Base-by-base conservation (phyloP, 805 yeast species). In the Sugiyamaella boreocaroliniensis region DNA sequence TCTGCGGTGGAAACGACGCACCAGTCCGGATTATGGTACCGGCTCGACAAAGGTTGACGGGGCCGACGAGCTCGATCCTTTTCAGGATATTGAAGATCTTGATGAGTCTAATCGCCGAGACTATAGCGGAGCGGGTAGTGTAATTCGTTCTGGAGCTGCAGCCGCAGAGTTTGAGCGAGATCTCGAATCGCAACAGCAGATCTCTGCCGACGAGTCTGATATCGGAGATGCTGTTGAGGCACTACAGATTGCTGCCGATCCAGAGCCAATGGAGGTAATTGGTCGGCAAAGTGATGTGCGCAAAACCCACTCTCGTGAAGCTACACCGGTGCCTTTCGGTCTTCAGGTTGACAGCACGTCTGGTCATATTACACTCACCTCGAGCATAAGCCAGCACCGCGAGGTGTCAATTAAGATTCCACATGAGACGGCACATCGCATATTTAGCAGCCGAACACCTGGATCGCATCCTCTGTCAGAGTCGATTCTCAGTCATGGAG, bases 51-150 rank as follows among this genome's bases (percentile, higher is more conserved):
- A 53, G 29, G 61, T 57, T 15, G 50, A 45, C 8, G 49, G 45
- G 14, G 48, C 47, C 4, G 53, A 49, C 2, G 62, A 59, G 12
- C 60, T 52, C 15, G 65, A 58, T 20, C 61, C 60, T 26, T 58
- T 59, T 50, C 60, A 59, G 14, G 70, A 63, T 8, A 59, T 65
- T 42, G 65, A 58, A 3, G 64, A 61, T 47, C 49, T 56, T 7
- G 49, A 60, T n/a, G 62, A 61, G 37, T 47, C 54, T 40, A 22
- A 22, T 22, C 26, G 26, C 26, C 26, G 26, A 22, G 26, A 22
- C 26, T 22, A 22, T 6, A 22, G 26, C 26, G 26, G 26, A 22
- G 26, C 26, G 6, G 26, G 26, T 6, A 22, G 26, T 22, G 26
- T 22, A 3, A 22, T 22, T 22, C 26, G 26, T 22, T 22, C 26